These are phyloP conservation scores for Arachis stenosperma DNA, from an alignment of 306 rosid genomes.

Conservation along the genomic window DNA sequence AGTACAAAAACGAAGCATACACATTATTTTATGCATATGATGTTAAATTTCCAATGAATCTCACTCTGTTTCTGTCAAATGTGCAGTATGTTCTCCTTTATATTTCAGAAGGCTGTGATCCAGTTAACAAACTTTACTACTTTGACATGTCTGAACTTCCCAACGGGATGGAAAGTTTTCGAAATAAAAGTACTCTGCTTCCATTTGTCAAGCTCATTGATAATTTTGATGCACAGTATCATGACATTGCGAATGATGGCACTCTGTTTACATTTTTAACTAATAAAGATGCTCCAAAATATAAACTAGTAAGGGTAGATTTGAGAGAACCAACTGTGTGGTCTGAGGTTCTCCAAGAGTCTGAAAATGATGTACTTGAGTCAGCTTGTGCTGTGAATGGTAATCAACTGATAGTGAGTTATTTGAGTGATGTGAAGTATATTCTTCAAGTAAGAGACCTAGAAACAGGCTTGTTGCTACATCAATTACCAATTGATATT, in stretches of 20 bases:
- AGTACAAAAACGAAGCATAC: conserved; percentile 11
- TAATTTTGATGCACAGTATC: conserved; percentile 75
- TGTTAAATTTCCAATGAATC: conserved; percentile 27
- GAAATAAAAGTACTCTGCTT: conserved; percentile 60
- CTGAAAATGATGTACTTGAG: conserved; percentile 86
- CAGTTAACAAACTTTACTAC: conserved; percentile 92
- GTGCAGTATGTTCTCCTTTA: conserved; percentile 75
- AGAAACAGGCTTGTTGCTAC: conserved; percentile 73
- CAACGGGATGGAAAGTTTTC: conserved; percentile 65
- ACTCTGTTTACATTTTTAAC: conserved; percentile 79
- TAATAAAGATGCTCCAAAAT: conserved; percentile 94
- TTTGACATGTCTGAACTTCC: conserved; percentile 73
- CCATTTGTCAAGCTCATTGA: conserved; percentile 80
- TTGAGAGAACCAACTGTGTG: conserved; percentile 73
- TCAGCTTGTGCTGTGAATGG: conserved; percentile 85
- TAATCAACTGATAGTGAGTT: conserved; percentile 77
- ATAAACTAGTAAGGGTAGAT: conserved; percentile 85
- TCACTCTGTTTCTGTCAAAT: conserved; percentile 34
- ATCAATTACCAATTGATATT: conserved; percentile 86
- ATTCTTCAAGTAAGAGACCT: conserved; percentile 84
- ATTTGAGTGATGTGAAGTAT: conserved; percentile 92
- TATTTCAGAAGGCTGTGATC: conserved; percentile 79
- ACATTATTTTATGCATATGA: conserved; percentile 2
- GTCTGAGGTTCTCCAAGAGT: conserved; percentile 76
- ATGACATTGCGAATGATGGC: conserved; percentile 83